phyloP scores from a whole-genome alignment of 306 rosid species.

The Spatholobus suberectus region DNA sequence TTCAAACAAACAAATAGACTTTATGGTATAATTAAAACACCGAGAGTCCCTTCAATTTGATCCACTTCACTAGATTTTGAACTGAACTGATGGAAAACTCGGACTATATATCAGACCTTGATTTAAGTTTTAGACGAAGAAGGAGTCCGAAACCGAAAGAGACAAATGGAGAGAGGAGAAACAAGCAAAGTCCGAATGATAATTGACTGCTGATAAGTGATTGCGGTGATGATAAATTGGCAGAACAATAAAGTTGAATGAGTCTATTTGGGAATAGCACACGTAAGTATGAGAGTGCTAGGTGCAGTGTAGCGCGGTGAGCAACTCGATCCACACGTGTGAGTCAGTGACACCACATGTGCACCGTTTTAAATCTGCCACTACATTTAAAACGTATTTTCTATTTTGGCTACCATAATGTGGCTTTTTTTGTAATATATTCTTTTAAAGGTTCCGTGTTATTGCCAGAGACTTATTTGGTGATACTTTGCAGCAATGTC shows the following conservation, averaged over 20 bases:
- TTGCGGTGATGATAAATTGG: conserved; percentile 34
- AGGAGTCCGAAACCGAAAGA: not conserved
- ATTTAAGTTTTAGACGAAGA: not conserved
- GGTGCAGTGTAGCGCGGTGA: not conserved
- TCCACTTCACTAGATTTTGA: not conserved
- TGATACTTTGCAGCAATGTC: not conserved
- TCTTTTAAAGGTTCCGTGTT: not conserved
- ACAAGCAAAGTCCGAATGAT: not conserved
- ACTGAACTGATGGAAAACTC: not conserved
- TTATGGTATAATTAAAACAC: not conserved
- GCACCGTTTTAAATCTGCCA: conserved; percentile 29
- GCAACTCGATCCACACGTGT: no score
- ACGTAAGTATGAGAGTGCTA: not conserved
- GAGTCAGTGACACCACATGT: conserved; percentile 26
- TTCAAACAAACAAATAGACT: no score
- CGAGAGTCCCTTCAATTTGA: not conserved
- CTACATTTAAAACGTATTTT: conserved; percentile 22
- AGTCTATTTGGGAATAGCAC: not conserved
- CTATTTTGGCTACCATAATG: not conserved
- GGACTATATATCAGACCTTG: no score
- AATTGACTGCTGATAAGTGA: conserved; percentile 28
- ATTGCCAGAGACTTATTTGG: not conserved
- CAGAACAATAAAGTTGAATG: not conserved
- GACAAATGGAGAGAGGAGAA: not conserved
- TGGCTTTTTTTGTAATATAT: conserved; percentile 24